phyloP scores from a whole-genome alignment of 495 filamentous ascomycete genomes.

The Daldinia childiae region DNA sequence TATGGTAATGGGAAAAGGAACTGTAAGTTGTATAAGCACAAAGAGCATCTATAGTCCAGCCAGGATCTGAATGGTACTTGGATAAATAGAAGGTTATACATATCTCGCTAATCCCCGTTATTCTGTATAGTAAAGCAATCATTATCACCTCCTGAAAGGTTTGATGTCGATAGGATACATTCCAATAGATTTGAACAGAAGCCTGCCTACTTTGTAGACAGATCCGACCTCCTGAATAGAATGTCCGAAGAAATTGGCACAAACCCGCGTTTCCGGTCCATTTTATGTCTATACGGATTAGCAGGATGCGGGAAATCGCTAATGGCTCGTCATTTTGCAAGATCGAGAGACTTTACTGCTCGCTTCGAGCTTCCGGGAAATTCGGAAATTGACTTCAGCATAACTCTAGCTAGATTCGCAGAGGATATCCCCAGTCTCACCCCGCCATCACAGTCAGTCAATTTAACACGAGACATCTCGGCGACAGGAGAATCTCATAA shows the following conservation, averaged over 20 bases:
- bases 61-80: no score
- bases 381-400: background rate
- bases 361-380: background rate
- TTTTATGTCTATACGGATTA: background rate
- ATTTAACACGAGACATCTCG: background rate
- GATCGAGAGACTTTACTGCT: background rate
- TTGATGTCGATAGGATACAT: background rate
- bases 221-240: background rate
- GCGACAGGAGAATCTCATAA: background rate
- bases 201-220: background rate
- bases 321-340: background rate
- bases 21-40: background rate
- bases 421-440: background rate
- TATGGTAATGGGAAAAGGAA: background rate
- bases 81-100: background rate
- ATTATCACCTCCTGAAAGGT: background rate
- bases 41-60: no score
- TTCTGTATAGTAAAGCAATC: background rate
- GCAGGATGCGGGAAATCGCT: background rate
- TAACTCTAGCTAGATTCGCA: background rate
- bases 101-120: background rate
- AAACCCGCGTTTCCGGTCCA: background rate
- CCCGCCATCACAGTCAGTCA: background rate
- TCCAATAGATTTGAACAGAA: background rate
- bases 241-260: background rate